Conservation (phyloP, 202 grass and related monocot species). For the Panicum virgatum region DNA sequence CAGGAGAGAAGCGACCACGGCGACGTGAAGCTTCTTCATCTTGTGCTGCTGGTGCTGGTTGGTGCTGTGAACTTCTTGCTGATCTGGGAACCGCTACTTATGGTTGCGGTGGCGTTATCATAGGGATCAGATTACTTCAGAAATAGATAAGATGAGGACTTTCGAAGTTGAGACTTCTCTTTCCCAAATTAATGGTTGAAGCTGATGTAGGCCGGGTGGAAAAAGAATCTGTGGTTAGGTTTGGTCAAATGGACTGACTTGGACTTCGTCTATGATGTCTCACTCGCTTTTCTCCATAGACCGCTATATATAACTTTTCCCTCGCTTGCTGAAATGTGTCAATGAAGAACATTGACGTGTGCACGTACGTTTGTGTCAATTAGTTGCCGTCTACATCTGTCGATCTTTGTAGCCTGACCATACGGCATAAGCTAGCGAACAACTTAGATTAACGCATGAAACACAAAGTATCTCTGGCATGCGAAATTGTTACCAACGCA, state of each 20-base stretch:
- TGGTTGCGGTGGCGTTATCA: neutral
- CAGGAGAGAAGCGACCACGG: neutral
- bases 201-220: too few relatives aligned
- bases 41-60: too few relatives aligned
- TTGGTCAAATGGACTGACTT: conserved; percentile 13
- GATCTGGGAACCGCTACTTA: neutral
- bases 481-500: too few relatives aligned
- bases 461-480: too few relatives aligned
- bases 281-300: neutral
- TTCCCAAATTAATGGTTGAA: neutral
- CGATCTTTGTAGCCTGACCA: too few relatives aligned
- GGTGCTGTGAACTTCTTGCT: neutral
- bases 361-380: neutral
- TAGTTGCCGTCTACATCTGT: neutral
- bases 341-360: neutral
- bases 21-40: conserved; percentile 2
- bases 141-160: neutral
- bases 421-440: too few relatives aligned
- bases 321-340: neutral
- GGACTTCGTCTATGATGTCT: neutral
- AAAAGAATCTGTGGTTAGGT: too few relatives aligned
- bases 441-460: too few relatives aligned
- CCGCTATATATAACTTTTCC: neutral
- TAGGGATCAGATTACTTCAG: too few relatives aligned
- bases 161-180: too few relatives aligned